Evolutionary conservation across 2,329 filamentous ascomycete genomes (phyloP), one percentile per base, ranked within the genome.

Genomic region (Phoma sp.): DNA sequence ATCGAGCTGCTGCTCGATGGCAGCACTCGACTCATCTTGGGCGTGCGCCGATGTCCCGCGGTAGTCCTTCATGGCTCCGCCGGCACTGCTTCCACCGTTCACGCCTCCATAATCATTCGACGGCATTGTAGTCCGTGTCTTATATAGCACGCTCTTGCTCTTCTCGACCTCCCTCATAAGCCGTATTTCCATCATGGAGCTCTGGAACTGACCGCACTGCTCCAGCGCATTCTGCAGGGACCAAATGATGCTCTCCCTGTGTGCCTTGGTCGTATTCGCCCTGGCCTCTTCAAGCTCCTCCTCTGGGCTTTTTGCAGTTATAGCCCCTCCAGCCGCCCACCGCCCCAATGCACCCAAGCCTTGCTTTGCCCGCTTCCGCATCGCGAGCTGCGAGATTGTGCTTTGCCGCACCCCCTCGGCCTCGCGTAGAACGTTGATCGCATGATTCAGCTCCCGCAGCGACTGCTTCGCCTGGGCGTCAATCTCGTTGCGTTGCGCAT

Each of bases 131-230:
- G 67, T 76, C 47, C 81, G 79, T 3, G 84, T 81, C 73, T 91
- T 93, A 60, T 91, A 89, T 51, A 96, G 78, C 55, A 93, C 84
- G 69, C 90, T 96, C 76, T 91, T 90, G 68, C 88, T 93, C 83
- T 90, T 95, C 78, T 98, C 93, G 74, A 93, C 82, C 73, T 96
- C 91, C 49, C 95, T 82, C 68, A 87, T 86, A 62, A 98, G 80
- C 65, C 95, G 80, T 68, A 90, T 89, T 78, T 96, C 93, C 83
- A 98, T 96, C 91, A 98, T 97, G 45, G 83, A 84, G 66, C 91
- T 87, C 79, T 98, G 93, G 59, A 89, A 86, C 65, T 86, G 83
- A 37, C 89, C 89, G 52, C 89, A 92, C 61, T 86, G 82, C 76
- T 95, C 89, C 59, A 98, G 77, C 66, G 86, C 83, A 69, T 88